Evolutionary conservation across 106 monocot species (phyloP), one percentile per base, ranked within the genome.

Genomic region (Dioscorea dumetorum): DNA sequence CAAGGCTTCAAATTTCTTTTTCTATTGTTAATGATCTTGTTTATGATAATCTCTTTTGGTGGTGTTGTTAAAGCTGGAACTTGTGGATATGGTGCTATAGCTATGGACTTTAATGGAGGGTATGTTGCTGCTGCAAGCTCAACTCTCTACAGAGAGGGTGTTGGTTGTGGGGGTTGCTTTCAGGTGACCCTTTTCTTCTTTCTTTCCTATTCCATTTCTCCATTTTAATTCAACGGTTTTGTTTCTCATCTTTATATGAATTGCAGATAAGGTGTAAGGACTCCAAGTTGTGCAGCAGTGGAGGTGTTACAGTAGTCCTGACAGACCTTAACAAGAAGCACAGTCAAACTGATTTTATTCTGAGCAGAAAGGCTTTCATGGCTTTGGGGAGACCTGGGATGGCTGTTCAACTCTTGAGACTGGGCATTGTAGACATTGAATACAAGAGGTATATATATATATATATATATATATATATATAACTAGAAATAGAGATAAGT

Each of bases 91-190:
- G 84, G 87, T 31, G 49, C 81, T 28, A 48, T 77, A 63, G 82
- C 87, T 22, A 33, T 69, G 57, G 63, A 49, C 16, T 72, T 87
- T 74, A 78, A 79, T 73, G 84, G 81, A 53, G 83, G 83, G 3
- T 76, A 65, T 57, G 17, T 86, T 50, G 93, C 86, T 31, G 78
- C 86, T 24, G 89, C 68, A 11, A 66, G 74, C 49, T 61, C 81
- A 31, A 61, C 78, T 13, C 19, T 94, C n/a, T 83, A 73, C 75
- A 79, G 94, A 48, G 75, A 65, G 5, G 94, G 94, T 4, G 56
- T 84, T 23, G 90, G 84, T 24, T 94, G 94, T 49, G 94, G 94
- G 33, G 82, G 64, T 3, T 94, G 94, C 49, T 94, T 82, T 56
- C 90, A 90, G 77, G 90, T 90, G 28, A 23, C 13, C 33, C 8